These are phyloP conservation scores for Oryza meyeriana DNA, from an alignment of 176 grass and related monocot genomes.

Conservation along the genomic window DNA sequence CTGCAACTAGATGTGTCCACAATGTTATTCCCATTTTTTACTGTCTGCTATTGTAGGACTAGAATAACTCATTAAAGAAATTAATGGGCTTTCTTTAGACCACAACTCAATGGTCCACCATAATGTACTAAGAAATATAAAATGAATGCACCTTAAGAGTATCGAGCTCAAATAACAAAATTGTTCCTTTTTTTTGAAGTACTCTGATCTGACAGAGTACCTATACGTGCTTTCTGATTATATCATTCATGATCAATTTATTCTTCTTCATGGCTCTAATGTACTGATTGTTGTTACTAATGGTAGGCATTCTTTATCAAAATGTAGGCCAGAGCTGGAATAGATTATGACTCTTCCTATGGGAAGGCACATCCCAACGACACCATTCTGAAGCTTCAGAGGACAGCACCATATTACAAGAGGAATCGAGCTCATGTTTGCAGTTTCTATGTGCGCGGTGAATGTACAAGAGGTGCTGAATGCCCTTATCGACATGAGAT, in stretches of 20 bases:
- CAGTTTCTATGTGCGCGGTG: slow-evolving; percentile 92
- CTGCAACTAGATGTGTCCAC: not conserved
- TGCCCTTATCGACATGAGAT: slow-evolving; percentile 98
- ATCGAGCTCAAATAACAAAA: not conserved
- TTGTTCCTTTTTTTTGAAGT: not conserved
- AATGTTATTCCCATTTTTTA: not conserved
- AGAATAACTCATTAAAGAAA: not conserved
- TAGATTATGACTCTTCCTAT: slow-evolving; percentile 91
- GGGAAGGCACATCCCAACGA: slow-evolving; percentile 83
- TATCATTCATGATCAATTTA: not conserved
- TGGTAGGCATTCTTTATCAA: not conserved
- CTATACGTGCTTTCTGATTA: not conserved
- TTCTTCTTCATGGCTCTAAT: not conserved
- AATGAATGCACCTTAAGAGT: not conserved
- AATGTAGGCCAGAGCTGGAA: slow-evolving; percentile 83
- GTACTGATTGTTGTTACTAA: slow-evolving; percentile 6
- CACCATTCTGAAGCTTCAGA: slow-evolving; percentile 96
- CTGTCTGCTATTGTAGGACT: not conserved
- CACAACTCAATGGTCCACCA: not conserved
- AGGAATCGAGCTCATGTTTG: slow-evolving; percentile 96
- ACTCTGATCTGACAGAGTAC: not conserved
- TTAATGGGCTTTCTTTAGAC: not conserved
- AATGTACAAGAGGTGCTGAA: slow-evolving; percentile 95
- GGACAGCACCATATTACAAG: slow-evolving; percentile 98
- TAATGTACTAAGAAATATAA: not conserved